Percentiles rank a stretch among this genome's conserved stretches.
Evolutionary conservation across 2,329 filamentous ascomycete genomes (phyloP).

Genomic region (Colletotrichum sp.): DNA sequence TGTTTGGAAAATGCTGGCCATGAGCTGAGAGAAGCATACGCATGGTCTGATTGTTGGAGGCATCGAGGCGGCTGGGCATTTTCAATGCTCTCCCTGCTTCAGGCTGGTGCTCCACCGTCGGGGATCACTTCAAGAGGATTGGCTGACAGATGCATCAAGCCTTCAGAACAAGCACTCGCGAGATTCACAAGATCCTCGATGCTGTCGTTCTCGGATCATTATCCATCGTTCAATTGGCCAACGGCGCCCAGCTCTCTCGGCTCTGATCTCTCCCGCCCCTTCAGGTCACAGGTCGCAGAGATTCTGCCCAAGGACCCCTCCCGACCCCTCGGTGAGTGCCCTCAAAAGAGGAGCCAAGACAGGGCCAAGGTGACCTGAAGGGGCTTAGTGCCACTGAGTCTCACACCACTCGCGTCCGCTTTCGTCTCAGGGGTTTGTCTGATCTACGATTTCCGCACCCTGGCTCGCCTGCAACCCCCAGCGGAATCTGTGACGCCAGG

Average conservation of each 20-base stretch:
- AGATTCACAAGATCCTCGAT: background rate
- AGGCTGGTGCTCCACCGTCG: background rate
- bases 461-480: background rate
- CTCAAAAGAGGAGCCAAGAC: background rate
- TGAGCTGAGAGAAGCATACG: background rate
- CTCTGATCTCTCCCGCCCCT: background rate
- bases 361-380: background rate
- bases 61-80: background rate
- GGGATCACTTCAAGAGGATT: background rate
- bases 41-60: background rate
- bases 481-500: slow-evolving; percentile 9
- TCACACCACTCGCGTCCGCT: background rate
- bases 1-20: background rate
- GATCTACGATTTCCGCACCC: slow-evolving; percentile 10
- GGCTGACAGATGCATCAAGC: background rate
- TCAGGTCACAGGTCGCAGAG: background rate
- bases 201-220: background rate
- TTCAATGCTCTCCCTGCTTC: background rate
- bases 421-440: slow-evolving; percentile 22
- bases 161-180: background rate
- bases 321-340: background rate
- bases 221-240: background rate
- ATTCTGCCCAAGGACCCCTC: background rate
- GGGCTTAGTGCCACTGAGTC: background rate
- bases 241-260: background rate